Percentiles rank a stretch among this genome's conserved stretches.
phyloP scores from a whole-genome alignment of 176 grass and related monocot genomes.

The Elaeis guineensis region DNA sequence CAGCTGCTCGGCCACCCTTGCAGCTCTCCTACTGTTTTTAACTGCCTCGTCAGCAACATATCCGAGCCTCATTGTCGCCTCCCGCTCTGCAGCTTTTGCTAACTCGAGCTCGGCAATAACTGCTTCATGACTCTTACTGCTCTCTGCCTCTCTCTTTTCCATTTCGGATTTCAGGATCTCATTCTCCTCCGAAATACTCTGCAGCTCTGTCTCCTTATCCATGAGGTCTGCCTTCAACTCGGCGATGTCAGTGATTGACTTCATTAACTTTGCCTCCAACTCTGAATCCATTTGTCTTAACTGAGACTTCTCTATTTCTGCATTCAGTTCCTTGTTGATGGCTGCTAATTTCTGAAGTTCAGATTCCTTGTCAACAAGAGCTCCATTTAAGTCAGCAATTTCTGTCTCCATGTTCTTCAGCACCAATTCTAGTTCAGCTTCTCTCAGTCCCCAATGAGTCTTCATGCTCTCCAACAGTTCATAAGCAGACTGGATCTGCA shows the following conservation, averaged over 20 bases:
- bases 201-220: slow-evolving; percentile 83
- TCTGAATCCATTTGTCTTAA: slow-evolving; percentile 25
- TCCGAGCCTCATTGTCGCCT: slow-evolving; percentile 57
- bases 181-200: slow-evolving; percentile 65
- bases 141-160: slow-evolving; percentile 23
- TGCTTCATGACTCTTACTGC: slow-evolving; percentile 31
- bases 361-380: slow-evolving; percentile 25
- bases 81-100: slow-evolving; percentile 73
- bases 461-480: slow-evolving; percentile 42
- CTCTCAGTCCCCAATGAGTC: slow-evolving; percentile 22
- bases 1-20: slow-evolving; percentile 59
- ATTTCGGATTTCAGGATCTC: slow-evolving; percentile 39
- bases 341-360: slow-evolving; percentile 4
- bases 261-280: slow-evolving; percentile 62
- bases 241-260: slow-evolving; percentile 26
- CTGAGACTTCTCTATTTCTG: neutral
- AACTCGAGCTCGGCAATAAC: slow-evolving; percentile 61
- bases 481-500: slow-evolving; percentile 32
- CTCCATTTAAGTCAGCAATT: slow-evolving; percentile 28
- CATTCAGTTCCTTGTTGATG: neutral
- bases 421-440: slow-evolving; percentile 27
- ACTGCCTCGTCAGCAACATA: slow-evolving; percentile 70
- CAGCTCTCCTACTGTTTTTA: slow-evolving; percentile 51
- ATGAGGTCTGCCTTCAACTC: slow-evolving; percentile 61
- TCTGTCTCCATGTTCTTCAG: slow-evolving; percentile 43